Percentiles rank a stretch among this genome's conserved stretches.
These are phyloP conservation scores for Metarhizium sp. DNA, from an alignment of 2,329 filamentous ascomycete species.

Conservation along the genomic window DNA sequence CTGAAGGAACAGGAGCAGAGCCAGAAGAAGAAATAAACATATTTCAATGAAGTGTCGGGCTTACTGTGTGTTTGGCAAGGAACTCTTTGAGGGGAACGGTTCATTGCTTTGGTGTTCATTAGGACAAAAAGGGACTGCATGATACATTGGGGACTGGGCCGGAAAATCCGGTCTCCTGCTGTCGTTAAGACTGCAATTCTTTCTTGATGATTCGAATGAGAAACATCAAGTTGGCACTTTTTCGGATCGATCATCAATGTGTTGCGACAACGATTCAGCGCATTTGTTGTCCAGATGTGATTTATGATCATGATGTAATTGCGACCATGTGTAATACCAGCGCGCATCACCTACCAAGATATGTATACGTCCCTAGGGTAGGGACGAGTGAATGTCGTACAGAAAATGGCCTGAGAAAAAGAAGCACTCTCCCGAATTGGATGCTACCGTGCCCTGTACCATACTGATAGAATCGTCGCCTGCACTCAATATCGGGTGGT, in stretches of 20 bases:
- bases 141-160: constrained; percentile 29
- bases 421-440: too few relatives aligned
- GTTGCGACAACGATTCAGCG: neutral
- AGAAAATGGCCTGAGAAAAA: too few relatives aligned
- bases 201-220: constrained; percentile 37
- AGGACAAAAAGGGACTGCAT: constrained; percentile 40
- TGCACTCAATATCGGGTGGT: too few relatives aligned
- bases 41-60: constrained; percentile 19
- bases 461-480: too few relatives aligned
- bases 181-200: constrained; percentile 33
- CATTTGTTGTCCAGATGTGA: neutral
- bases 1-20: constrained; percentile 91
- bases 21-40: constrained; percentile 60
- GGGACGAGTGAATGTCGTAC: too few relatives aligned
- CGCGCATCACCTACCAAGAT: neutral
- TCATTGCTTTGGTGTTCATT: constrained; percentile 46
- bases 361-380: too few relatives aligned
- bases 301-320: neutral
- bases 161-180: constrained; percentile 33
- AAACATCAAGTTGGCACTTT: constrained; percentile 27
- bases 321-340: neutral
- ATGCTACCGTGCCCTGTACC: too few relatives aligned
- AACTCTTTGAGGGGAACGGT: constrained; percentile 26
- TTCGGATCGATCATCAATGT: neutral
- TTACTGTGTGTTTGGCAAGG: constrained; percentile 26